A percentile compares a stretch with the other conserved stretches of the same genome.
phyloP scores from a whole-genome alignment of 2,329 filamentous ascomycete species.

The Drechslerella coelobrocha region DNA sequence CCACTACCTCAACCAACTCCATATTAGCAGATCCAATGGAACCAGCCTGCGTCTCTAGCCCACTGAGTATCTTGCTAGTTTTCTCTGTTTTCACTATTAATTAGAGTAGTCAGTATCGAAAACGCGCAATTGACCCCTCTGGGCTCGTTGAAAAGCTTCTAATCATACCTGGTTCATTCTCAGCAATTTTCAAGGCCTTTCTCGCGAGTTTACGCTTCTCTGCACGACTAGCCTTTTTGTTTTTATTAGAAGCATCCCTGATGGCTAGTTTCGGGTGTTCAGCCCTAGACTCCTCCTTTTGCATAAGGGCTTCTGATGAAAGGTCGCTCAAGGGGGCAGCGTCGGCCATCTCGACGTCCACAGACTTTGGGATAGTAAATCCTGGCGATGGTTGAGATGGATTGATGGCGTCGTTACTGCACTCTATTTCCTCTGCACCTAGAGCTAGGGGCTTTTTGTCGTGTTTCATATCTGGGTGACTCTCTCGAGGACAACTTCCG shows the following conservation, averaged over 20 bases:
- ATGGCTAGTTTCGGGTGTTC: neutral
- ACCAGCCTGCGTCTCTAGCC: too few relatives aligned
- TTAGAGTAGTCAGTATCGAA: too few relatives aligned
- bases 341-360: slow-evolving; percentile 41
- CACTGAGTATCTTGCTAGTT: too few relatives aligned
- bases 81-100: too few relatives aligned
- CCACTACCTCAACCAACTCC: too few relatives aligned
- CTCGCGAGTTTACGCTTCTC: slow-evolving; percentile 23
- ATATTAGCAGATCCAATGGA: too few relatives aligned
- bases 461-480: slow-evolving; percentile 11
- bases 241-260: slow-evolving; percentile 12
- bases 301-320: slow-evolving; percentile 26
- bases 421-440: neutral
- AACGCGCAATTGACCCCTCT: neutral
- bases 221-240: neutral
- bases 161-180: slow-evolving; percentile 1
- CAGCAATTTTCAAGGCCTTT: neutral
- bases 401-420: too few relatives aligned
- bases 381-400: neutral
- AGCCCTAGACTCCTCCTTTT: slow-evolving; percentile 6
- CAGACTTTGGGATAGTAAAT: neutral
- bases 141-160: neutral
- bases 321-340: slow-evolving; percentile 14
- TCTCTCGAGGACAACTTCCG: slow-evolving; percentile 37
- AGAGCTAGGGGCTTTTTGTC: too few relatives aligned